A percentile compares a stretch with the other conserved stretches of the same genome.
Evolutionary conservation across 345 rosid species (phyloP).

Genomic region (Abelmoschus esculentus): DNA sequence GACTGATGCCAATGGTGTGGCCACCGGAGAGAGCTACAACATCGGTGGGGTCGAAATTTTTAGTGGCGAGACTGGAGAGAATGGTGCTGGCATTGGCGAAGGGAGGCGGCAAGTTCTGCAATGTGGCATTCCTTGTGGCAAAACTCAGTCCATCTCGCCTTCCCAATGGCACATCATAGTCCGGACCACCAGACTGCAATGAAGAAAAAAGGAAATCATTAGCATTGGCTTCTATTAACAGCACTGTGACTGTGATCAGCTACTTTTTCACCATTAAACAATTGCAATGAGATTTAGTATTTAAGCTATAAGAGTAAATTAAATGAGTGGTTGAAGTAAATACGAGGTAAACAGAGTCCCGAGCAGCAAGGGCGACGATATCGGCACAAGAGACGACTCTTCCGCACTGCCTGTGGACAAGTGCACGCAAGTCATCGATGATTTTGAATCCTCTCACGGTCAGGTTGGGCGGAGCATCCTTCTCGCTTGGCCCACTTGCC

Average conservation of each 20-base stretch:
- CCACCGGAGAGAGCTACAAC: no score
- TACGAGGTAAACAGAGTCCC: constrained; percentile 53
- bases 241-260: no score
- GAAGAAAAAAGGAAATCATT: background rate
- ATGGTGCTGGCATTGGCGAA: no score
- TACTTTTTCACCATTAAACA: no score
- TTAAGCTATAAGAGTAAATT: background rate
- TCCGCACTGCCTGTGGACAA: constrained; percentile 35
- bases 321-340: background rate
- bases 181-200: constrained; percentile 70
- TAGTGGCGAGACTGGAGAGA: no score
- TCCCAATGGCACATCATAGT: constrained; percentile 60
- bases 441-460: constrained; percentile 41
- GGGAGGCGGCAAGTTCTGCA: constrained; percentile 10
- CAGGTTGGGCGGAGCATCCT: constrained; percentile 55
- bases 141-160: constrained; percentile 57
- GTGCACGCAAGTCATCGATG: constrained; percentile 36
- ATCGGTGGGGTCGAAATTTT: no score
- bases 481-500: constrained; percentile 75
- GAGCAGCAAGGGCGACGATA: constrained; percentile 45
- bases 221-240: no score
- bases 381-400: constrained; percentile 55
- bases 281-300: no score
- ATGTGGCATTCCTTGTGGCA: constrained; percentile 37
- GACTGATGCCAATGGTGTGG: no score